A percentile compares a stretch with the other conserved stretches of the same genome.
Conservation (phyloP, 1,139 yeast genomes). For the Yamadazyma epiphylla region DNA sequence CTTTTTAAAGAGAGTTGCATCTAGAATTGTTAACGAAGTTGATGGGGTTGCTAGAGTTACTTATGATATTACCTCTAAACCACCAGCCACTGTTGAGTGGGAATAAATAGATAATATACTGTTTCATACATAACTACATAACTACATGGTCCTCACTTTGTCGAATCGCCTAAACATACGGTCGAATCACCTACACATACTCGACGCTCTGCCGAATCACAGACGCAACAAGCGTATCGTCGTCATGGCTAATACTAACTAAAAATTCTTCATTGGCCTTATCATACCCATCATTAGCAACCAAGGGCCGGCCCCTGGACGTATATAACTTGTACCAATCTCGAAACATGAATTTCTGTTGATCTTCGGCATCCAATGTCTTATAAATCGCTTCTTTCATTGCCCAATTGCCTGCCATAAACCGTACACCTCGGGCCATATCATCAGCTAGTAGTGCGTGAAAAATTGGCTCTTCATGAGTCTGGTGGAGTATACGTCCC, state of each 20-base stretch:
- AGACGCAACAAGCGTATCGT: slow-evolving; percentile 47
- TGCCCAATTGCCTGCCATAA: slow-evolving; percentile 67
- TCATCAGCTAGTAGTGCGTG: slow-evolving; percentile 12
- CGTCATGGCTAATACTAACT: slow-evolving; percentile 64
- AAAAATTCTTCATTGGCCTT: slow-evolving; percentile 43
- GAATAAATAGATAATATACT: slow-evolving; percentile 53
- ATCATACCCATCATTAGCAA: slow-evolving; percentile 27
- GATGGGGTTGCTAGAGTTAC: slow-evolving; percentile 99
- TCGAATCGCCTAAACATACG: too few species aligned
- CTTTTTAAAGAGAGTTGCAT: slow-evolving; percentile 88
- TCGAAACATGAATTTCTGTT: slow-evolving; percentile 49
- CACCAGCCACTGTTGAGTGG: slow-evolving; percentile 99
- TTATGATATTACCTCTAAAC: slow-evolving; percentile 96
- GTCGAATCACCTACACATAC: too few species aligned
- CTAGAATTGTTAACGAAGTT: slow-evolving; percentile 97
- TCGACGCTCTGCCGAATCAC: slow-evolving; percentile 40
- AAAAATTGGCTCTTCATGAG: slow-evolving; percentile 39
- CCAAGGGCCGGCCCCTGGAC: slow-evolving; percentile 35
- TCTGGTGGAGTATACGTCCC: slow-evolving; percentile 47
- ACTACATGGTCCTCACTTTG: too few species aligned
- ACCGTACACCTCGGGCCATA: slow-evolving; percentile 20
- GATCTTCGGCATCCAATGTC: slow-evolving; percentile 48
- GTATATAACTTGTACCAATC: slow-evolving; percentile 55
- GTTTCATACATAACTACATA: too few species aligned
- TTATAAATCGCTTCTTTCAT: slow-evolving; percentile 74